phyloP scores from a whole-genome alignment of 148 eudicot species.

The Pharnaceum exiguum region DNA sequence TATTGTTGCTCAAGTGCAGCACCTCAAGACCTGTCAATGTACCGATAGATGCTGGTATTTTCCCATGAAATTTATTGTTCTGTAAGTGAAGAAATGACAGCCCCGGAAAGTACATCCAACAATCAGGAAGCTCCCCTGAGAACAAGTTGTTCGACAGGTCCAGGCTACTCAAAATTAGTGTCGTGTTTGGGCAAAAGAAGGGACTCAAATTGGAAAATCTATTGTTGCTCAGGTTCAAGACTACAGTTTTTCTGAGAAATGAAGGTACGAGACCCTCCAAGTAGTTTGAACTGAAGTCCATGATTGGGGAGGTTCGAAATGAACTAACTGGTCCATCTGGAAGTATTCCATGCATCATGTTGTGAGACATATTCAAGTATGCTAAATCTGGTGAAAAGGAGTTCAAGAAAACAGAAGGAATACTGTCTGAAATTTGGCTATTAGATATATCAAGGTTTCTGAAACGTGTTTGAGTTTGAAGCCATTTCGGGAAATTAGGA shows the following conservation, averaged over 20 bases:
- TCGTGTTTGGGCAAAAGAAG: conserved; percentile 10
- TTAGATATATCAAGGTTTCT: conserved; percentile 12
- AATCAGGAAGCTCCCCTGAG: conserved; percentile 18
- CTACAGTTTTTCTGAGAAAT: not conserved
- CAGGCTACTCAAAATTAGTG: not conserved
- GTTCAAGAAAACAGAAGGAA: conserved; percentile 16
- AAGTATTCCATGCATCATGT: conserved; percentile 7
- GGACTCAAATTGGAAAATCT: not conserved
- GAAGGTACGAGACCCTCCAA: conserved; percentile 19
- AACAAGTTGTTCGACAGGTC: conserved; percentile 17
- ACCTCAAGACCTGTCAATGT: not conserved
- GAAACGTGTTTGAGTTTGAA: not conserved
- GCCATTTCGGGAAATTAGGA: conserved; percentile 12
- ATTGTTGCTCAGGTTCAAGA: conserved; percentile 15
- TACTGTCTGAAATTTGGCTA: not conserved
- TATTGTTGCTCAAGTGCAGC: conserved; percentile 10
- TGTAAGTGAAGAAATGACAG: conserved; percentile 1
- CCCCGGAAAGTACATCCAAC: conserved; percentile 10
- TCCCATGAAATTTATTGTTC: conserved; percentile 5
- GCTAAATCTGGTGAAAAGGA: conserved; percentile 3
- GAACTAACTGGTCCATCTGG: not conserved
- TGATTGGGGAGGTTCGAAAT: not conserved
- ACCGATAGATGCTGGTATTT: conserved; percentile 3
- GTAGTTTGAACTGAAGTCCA: conserved; percentile 19
- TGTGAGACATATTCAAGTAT: conserved; percentile 10